These are phyloP conservation scores for Hortaea sp. DNA, from an alignment of 2,329 filamentous ascomycete species.

Conservation along the genomic window DNA sequence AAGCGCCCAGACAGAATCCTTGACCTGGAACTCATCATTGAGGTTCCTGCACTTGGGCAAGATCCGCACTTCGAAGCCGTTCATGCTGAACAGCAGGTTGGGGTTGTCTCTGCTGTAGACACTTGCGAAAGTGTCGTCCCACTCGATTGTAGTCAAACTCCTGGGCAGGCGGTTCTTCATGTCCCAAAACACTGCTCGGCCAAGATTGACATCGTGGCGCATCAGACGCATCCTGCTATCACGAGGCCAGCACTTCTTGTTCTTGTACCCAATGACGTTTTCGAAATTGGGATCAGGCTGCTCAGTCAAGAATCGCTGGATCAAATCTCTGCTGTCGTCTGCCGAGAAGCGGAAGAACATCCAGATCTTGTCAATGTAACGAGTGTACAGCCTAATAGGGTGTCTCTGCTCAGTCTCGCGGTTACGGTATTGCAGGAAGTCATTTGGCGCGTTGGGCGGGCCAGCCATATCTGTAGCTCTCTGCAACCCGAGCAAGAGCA, in stretches of 20 bases:
- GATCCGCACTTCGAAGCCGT: slow-evolving; percentile 92
- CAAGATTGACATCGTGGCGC: slow-evolving; percentile 96
- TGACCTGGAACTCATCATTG: slow-evolving; percentile 93
- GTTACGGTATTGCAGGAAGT: slow-evolving; percentile 95
- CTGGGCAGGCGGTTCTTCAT: slow-evolving; percentile 91
- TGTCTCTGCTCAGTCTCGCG: slow-evolving; percentile 85
- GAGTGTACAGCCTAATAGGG: slow-evolving; percentile 92
- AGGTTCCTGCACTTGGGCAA: slow-evolving; percentile 89
- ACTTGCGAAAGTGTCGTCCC: slow-evolving; percentile 97
- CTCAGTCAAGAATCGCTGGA: slow-evolving; percentile 94
- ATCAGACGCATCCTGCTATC: slow-evolving; percentile 97
- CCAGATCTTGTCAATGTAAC: slow-evolving; percentile 98
- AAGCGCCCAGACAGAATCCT: slow-evolving; percentile 96
- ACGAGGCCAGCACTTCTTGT: slow-evolving; percentile 98
- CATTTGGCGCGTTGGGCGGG: slow-evolving; percentile 85
- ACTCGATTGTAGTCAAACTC: slow-evolving; percentile 94
- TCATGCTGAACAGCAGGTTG: slow-evolving; percentile 95
- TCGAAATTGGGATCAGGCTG: slow-evolving; percentile 98
- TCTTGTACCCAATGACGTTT: slow-evolving; percentile 97
- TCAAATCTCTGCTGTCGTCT: slow-evolving; percentile 89
- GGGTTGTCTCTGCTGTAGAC: slow-evolving; percentile 98
- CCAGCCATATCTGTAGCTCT: slow-evolving; percentile 97
- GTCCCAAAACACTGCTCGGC: slow-evolving; percentile 97
- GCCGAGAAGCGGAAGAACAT: slow-evolving; percentile 90
- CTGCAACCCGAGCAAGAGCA: slow-evolving; percentile 83